These are phyloP conservation scores for Cucurbita ficifolia DNA, from an alignment of 306 rosid genomes.

Conservation along the genomic window DNA sequence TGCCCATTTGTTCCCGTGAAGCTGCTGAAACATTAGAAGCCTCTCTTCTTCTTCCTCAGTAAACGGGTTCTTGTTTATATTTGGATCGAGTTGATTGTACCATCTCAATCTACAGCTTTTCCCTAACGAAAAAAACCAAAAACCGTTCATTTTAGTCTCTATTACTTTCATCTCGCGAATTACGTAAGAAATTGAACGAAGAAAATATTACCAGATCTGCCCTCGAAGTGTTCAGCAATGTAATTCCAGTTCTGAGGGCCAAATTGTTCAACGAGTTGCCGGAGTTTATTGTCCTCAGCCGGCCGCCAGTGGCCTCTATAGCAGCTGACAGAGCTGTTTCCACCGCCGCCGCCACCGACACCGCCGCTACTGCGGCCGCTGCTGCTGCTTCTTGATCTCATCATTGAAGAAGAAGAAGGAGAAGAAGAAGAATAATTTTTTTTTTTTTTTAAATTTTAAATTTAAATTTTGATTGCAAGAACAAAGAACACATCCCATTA, in stretches of 20 bases:
- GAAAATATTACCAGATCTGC: slow-evolving; percentile 34
- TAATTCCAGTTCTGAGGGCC: slow-evolving; percentile 58
- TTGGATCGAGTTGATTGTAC: slow-evolving; percentile 60
- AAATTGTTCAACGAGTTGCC: slow-evolving; percentile 25
- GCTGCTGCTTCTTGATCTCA: background rate
- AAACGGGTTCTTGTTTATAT: slow-evolving; percentile 37
- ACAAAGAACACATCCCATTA: background rate
- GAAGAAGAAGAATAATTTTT: too few species aligned
- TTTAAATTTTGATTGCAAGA: background rate
- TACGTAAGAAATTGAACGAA: too few species aligned
- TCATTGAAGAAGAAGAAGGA: background rate
- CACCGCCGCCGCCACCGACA: background rate
- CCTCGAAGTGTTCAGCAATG: slow-evolving; percentile 38
- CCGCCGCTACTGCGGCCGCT: background rate
- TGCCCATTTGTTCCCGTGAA: slow-evolving; percentile 61
- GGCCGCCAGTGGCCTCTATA: slow-evolving; percentile 52
- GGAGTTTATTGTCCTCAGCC: slow-evolving; percentile 36
- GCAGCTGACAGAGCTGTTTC: slow-evolving; percentile 3
- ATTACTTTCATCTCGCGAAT: too few species aligned
- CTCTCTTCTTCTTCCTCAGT: slow-evolving; percentile 38
- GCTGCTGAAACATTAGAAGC: slow-evolving; percentile 29
- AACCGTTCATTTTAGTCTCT: too few species aligned
- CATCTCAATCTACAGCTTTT: slow-evolving; percentile 63
- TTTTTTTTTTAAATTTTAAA: too few species aligned
- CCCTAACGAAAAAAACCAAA: slow-evolving; percentile 2